Conservation (phyloP, 2,329 filamentous ascomycete species). For the Fusarium nurragi region DNA sequence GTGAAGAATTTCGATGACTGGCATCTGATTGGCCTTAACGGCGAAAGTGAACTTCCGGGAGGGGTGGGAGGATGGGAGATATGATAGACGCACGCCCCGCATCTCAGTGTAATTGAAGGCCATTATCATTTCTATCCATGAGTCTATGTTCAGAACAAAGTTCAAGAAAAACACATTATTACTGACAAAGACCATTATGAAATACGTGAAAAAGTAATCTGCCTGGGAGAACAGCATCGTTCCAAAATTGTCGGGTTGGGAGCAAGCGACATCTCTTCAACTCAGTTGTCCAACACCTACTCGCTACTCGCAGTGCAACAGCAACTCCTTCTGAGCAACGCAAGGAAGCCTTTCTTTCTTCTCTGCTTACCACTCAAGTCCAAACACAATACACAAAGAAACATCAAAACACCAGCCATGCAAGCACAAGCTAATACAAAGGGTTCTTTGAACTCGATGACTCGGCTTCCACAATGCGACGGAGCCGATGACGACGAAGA, state of each 20-base stretch:
- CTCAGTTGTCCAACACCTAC: conserved; percentile 1
- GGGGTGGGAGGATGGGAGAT: conserved; percentile 10
- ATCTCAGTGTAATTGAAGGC: background rate
- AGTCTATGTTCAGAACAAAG: background rate
- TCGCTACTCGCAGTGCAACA: conserved; percentile 23
- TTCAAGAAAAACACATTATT: background rate
- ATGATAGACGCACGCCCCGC: conserved; percentile 30
- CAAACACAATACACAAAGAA: background rate
- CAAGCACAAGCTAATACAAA: conserved; percentile 7
- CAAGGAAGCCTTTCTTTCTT: conserved; percentile 10
- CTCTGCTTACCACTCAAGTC: background rate
- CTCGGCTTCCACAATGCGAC: conserved; percentile 6
- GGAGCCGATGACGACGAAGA: conserved; percentile 4
- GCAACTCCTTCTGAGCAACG: conserved; percentile 9
- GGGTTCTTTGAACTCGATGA: conserved; percentile 13
- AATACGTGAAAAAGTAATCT: accelerated
- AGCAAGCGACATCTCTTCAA: conserved; percentile 2
- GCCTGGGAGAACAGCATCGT: no score
- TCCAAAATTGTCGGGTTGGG: background rate
- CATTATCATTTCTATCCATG: conserved; percentile 4
- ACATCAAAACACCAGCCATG: conserved; percentile 1
- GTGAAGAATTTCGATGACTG: conserved; percentile 46
- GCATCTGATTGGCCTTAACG: conserved; percentile 44
- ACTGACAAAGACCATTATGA: background rate
- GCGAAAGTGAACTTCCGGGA: conserved; percentile 45